A percentile compares a stretch with the other conserved stretches of the same genome.
phyloP scores from a whole-genome alignment of 1,284 basidiomycete species.

The Cryptococcus sp. region DNA sequence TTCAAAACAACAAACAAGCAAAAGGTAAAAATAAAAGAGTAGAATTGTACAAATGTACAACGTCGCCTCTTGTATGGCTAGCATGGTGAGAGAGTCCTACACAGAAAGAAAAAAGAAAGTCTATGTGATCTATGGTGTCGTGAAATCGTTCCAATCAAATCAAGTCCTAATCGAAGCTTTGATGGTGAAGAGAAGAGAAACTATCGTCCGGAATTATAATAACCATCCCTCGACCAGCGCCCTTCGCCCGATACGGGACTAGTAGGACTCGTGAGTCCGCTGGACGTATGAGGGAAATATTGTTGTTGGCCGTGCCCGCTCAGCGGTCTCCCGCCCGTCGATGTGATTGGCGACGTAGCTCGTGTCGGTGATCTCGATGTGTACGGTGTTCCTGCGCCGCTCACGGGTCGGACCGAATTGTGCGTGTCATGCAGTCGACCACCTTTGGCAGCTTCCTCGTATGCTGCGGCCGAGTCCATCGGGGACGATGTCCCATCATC shows the following conservation, averaged over 20 bases:
- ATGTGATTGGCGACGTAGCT: not conserved
- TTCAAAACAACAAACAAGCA: too few species aligned
- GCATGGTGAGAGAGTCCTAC: not conserved
- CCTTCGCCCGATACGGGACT: not conserved
- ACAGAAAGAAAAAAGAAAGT: conserved; percentile 4
- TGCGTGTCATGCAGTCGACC: conserved; percentile 4
- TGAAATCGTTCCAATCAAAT: not conserved
- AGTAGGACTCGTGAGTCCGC: not conserved
- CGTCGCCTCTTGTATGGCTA: not conserved
- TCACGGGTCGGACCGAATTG: not conserved
- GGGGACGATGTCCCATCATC: not conserved
- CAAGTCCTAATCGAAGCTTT: too few species aligned
- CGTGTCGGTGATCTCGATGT: conserved; percentile 8
- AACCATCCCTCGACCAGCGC: not conserved
- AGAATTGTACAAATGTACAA: not conserved
- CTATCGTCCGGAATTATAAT: not conserved
- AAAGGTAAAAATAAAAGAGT: too few species aligned
- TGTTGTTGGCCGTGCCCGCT: conserved; percentile 21
- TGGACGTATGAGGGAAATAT: not conserved
- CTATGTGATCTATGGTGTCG: conserved; percentile 8
- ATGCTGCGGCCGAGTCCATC: conserved; percentile 12
- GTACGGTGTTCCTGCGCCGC: too few species aligned
- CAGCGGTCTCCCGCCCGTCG: conserved; percentile 8
- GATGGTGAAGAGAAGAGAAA: not conserved
- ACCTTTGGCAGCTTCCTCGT: conserved; percentile 24